Percentiles rank a stretch among this genome's conserved stretches.
Evolutionary conservation across 192 early-diverging fungal species (phyloP).

Genomic region (Geranomyces michiganensis): DNA sequence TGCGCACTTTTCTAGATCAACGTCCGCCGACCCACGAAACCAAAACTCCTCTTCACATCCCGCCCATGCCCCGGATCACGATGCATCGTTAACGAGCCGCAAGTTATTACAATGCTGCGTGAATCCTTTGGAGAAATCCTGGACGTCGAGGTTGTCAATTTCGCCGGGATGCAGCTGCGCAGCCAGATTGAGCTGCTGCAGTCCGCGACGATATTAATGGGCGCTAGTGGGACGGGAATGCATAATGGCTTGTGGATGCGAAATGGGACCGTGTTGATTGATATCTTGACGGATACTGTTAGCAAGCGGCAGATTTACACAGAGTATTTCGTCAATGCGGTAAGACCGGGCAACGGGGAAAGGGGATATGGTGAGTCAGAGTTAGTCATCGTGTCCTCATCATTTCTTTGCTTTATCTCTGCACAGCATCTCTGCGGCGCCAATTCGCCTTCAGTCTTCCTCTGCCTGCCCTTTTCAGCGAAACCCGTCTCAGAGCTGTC

Average conservation of each 20-base stretch:
- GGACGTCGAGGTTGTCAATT: constrained; percentile 5
- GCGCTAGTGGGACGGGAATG: background rate
- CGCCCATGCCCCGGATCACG: background rate
- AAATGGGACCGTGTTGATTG: background rate
- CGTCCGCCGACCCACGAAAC: background rate
- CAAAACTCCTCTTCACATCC: background rate
- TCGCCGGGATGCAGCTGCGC: background rate
- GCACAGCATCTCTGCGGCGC: constrained; percentile 1
- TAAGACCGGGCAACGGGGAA: background rate
- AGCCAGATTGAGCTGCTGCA: background rate
- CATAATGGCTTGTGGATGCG: background rate
- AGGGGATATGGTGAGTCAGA: background rate
- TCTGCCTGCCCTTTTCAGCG: background rate
- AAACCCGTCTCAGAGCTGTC: background rate
- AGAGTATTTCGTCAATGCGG: constrained; percentile 2
- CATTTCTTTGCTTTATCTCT: background rate
- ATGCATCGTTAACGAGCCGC: background rate
- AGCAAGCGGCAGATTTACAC: background rate
- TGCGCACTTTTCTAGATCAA: no score
- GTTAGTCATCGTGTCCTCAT: background rate
- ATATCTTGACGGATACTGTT: background rate
- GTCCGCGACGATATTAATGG: background rate
- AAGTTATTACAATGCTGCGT: background rate
- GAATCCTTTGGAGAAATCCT: background rate
- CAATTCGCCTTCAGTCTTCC: background rate